Base-by-base conservation (phyloP, 768 basidiomycete species). In the Mrakia frigida region DNA sequence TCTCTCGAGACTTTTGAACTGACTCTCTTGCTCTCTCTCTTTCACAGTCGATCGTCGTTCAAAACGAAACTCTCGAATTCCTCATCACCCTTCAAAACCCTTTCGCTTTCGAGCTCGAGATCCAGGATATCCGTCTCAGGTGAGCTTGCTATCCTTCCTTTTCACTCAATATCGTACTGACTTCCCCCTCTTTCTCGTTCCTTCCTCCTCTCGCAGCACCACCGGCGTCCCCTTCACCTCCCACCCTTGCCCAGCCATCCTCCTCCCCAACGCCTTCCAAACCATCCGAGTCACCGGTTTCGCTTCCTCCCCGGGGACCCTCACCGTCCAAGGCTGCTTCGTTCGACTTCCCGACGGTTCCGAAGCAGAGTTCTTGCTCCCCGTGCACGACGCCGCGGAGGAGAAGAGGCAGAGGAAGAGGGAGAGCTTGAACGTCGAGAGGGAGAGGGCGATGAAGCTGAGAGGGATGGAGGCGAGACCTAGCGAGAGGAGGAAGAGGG, bases 31-130 rank as follows among this genome's bases (percentile, higher is more conserved):
- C 41, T 25, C 39, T 41, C 28, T 35, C 39, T n/a, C 13, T 37
- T 41, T 41, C 23, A 9, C 87, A 88, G 85, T 85, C 87, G 0
- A 80, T 91, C 18, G 87, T 94, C 21, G 92, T 94, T 1, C 92
- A 92, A 82, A 90, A 90, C 79, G 97, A 98, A 82, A 83, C 84
- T 5, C 84, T 94, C 41, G 94, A 98, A 80, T 87, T 98, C 79
- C 86, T 89, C 11, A 85, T 98, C 63, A 90, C 90, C 31, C 84
- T 99, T n/a, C 88, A 89, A 75, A 99, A 99, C 82, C 93, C 94
- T 1, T 96, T 90, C 82, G 88, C 92, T 5, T 96, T 98, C 82
- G 93, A 95, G 78, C 86, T 99, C 18, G 94, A 98, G 78, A 83
- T 98, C 25, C 89, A 92, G 76, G 89, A 89, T 79, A 82, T 98